These are phyloP conservation scores for Alternaria infectoria DNA, from an alignment of 2,329 filamentous ascomycete species.

Conservation along the genomic window DNA sequence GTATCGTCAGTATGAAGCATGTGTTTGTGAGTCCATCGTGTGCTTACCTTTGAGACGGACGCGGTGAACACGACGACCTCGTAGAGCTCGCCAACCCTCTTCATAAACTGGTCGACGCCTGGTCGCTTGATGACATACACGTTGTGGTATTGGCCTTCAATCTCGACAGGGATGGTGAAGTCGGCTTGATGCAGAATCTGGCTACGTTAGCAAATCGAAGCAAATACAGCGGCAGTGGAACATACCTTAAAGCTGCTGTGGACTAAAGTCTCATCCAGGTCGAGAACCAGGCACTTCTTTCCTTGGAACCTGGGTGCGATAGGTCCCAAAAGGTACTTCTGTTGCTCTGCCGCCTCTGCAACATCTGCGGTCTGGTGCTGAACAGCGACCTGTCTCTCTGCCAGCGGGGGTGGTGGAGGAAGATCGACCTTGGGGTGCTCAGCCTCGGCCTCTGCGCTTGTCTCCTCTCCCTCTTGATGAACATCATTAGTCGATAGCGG, in stretches of 20 bases:
- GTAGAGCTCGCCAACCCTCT: conserved; percentile 94
- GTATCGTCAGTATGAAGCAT: conserved; percentile 17
- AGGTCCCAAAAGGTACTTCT: conserved; percentile 79
- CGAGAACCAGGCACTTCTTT: conserved; percentile 91
- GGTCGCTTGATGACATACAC: conserved; percentile 99
- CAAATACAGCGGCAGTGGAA: neutral
- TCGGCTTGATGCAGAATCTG: conserved; percentile 97
- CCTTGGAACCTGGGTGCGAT: conserved; percentile 80
- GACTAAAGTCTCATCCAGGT: conserved; percentile 94
- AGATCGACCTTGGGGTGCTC: conserved; percentile 54
- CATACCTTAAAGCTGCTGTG: conserved; percentile 98
- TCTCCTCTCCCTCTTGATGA: conserved; percentile 43
- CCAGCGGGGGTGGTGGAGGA: conserved; percentile 63
- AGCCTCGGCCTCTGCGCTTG: conserved; percentile 32
- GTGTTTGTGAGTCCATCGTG: neutral
- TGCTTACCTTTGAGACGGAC: conserved; percentile 88
- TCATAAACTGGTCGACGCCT: conserved; percentile 99
- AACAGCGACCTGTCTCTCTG: conserved; percentile 51
- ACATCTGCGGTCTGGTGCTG: conserved; percentile 50
- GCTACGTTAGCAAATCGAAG: conserved; percentile 16
- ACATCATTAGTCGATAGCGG: conserved; percentile 61
- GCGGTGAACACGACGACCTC: conserved; percentile 99
- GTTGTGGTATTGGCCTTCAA: conserved; percentile 98
- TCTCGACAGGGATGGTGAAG: conserved; percentile 98
- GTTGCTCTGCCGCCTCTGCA: conserved; percentile 54